A percentile compares a stretch with the other conserved stretches of the same genome.
These are phyloP conservation scores for Stylosanthes scabra DNA, from an alignment of 331 rosid genomes.

Conservation along the genomic window DNA sequence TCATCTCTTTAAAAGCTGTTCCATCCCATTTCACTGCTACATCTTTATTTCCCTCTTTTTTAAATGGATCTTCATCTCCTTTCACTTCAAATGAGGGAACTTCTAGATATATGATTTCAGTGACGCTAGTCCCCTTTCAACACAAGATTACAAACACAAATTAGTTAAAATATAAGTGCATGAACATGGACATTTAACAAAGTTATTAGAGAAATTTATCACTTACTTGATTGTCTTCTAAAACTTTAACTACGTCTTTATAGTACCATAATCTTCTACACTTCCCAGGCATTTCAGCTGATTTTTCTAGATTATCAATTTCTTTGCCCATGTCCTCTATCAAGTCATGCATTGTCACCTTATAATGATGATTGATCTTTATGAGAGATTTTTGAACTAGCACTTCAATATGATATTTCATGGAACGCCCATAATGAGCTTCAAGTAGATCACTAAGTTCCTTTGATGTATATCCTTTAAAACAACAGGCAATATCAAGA, in stretches of 20 bases:
- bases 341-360: too few species aligned
- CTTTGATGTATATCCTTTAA: background rate
- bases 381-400: too few species aligned
- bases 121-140: background rate
- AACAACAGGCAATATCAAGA: slow-evolving; percentile 55
- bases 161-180: background rate
- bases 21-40: background rate
- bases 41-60: too few species aligned
- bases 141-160: background rate
- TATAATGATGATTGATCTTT: too few species aligned
- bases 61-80: background rate
- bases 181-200: background rate
- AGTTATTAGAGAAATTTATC: background rate
- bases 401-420: too few species aligned
- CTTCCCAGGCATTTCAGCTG: background rate
- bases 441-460: background rate
- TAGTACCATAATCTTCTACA: slow-evolving; percentile 45
- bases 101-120: background rate
- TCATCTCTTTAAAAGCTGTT: slow-evolving; percentile 5
- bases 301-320: slow-evolving; percentile 15
- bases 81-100: background rate
- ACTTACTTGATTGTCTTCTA: background rate
- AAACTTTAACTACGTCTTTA: slow-evolving; percentile 29
- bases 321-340: slow-evolving; percentile 28
- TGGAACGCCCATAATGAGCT: background rate